A percentile compares a stretch with the other conserved stretches of the same genome.
Conservation (phyloP, 1,284 basidiomycete species). For the Puccinia polysora region DNA sequence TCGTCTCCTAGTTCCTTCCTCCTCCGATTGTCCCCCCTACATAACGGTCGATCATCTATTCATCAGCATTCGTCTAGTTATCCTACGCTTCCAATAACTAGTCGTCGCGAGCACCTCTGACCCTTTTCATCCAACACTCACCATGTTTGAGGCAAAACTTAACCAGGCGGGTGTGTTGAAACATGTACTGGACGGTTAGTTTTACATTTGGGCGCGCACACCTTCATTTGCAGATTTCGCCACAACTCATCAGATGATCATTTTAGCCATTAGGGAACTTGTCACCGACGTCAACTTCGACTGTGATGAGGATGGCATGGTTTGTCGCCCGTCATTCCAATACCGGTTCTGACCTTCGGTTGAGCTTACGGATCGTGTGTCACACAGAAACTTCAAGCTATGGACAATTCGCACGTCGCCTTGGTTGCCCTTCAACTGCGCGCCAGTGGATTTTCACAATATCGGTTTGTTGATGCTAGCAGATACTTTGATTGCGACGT, state of each 20-base stretch:
- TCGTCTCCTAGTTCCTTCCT: too few species aligned
- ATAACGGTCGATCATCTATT: too few species aligned
- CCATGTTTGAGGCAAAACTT: constrained; percentile 85
- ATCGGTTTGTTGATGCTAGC: constrained; percentile 50
- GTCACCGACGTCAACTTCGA: constrained; percentile 98
- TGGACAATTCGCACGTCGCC: constrained; percentile 99
- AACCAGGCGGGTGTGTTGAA: constrained; percentile 76
- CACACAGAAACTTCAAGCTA: constrained; percentile 78
- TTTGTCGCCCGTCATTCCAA: constrained; percentile 55
- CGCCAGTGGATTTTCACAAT: constrained; percentile 68
- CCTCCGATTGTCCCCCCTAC: too few species aligned
- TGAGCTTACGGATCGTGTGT: background rate
- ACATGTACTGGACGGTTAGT: constrained; percentile 76
- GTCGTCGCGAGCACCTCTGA: too few species aligned
- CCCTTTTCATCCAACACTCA: too few species aligned
- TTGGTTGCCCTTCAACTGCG: constrained; percentile 79
- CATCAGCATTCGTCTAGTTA: too few species aligned
- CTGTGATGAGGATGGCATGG: constrained; percentile 91
- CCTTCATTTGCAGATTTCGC: background rate
- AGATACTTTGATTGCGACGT: constrained; percentile 46
- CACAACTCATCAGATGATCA: constrained; percentile 22
- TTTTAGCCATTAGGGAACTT: constrained; percentile 84
- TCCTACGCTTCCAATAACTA: too few species aligned
- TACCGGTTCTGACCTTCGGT: background rate
- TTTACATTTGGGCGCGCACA: background rate